Base-by-base conservation (phyloP, 108 stramenopile genomes). In the Fragilaria crotonensis region DNA sequence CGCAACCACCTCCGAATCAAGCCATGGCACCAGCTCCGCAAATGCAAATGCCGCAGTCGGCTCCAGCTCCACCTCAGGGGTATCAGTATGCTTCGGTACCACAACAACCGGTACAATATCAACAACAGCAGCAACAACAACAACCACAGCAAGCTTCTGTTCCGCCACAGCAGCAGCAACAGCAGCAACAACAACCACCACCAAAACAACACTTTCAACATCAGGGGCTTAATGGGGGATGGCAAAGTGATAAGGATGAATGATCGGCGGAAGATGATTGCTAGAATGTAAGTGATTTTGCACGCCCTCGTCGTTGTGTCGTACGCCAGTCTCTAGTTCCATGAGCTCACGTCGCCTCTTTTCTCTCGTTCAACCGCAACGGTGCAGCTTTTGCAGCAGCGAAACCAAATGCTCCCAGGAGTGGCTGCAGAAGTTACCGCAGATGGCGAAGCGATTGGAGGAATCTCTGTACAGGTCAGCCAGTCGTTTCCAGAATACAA, bases 391-490 rank as follows among this genome's bases (percentile, higher is more conserved):
- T 72, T 97, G 64, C 85, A 93, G 52, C 84, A 89, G 55, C 83
- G 96, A 93, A 93, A 50, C 94, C 95, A 30, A 87, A 97, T 63
- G 94, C 96, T 5, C 89, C 95, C 75, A 84, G 57, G 93, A 95
- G 70, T 95, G 95, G 95, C 66, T 94, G 63, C 84, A 90, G 61
- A 96, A 95, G 58, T 79, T 97, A 5, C 95, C 95, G 5, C 90
- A 95, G 64, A 97, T 97, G 96, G 96, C 96, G 0, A 93, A 93
- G 56, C 79, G 94, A 23, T 72, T 97, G 54, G 96, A 97, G 54
- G 95, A 95, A 62, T 85, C 86, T 48, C 70, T 97, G 41, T 97
- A 95, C 67, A 76, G 93, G 17, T 89, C 93, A 1, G 94, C 95
- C 0, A 76, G 33, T 89, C 83, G 1, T 90, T 93, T 57, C 89